These are phyloP conservation scores for Aspergillus panamensis DNA, from an alignment of 495 filamentous ascomycete genomes.

Conservation along the genomic window DNA sequence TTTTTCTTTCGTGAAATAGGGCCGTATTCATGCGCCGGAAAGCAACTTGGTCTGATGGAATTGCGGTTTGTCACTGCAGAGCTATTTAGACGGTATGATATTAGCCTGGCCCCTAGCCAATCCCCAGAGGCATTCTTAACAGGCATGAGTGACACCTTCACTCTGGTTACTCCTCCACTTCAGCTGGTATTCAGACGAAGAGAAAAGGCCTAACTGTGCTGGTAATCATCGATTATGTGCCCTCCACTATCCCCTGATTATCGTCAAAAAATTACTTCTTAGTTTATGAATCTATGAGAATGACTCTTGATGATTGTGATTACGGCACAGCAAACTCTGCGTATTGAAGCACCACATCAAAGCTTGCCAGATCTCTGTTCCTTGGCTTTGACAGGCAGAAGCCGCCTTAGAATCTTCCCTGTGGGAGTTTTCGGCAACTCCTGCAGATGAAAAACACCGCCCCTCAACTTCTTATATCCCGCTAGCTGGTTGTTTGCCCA, in stretches of 20 bases:
- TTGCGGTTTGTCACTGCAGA: constrained; percentile 36
- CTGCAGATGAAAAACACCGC: constrained; percentile 23
- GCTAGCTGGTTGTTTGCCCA: constrained; percentile 19
- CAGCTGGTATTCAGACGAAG: constrained; percentile 6
- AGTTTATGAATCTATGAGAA: no score
- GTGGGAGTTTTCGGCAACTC: constrained; percentile 22
- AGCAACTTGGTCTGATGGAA: constrained; percentile 49
- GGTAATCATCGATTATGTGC: neutral
- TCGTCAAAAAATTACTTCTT: neutral
- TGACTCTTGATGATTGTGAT: no score
- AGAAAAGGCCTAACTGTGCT: neutral
- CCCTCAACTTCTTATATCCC: constrained; percentile 24
- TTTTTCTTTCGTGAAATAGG: constrained; percentile 23
- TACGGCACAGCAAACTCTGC: no score
- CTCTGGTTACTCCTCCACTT: constrained; percentile 3
- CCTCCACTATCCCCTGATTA: neutral
- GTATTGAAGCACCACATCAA: no score
- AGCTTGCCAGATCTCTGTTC: constrained; percentile 15
- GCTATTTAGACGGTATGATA: constrained; percentile 31
- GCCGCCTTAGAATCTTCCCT: constrained; percentile 22
- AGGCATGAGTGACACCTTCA: constrained; percentile 10
- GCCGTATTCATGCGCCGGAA: constrained; percentile 48
- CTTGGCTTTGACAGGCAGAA: constrained; percentile 18
- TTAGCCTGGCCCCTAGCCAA: constrained; percentile 5
- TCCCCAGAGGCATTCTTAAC: neutral